Evolutionary conservation across 2,329 filamentous ascomycete species (phyloP), one percentile per base, ranked within the genome.

Genomic region (Trichoderma lentiforme): DNA sequence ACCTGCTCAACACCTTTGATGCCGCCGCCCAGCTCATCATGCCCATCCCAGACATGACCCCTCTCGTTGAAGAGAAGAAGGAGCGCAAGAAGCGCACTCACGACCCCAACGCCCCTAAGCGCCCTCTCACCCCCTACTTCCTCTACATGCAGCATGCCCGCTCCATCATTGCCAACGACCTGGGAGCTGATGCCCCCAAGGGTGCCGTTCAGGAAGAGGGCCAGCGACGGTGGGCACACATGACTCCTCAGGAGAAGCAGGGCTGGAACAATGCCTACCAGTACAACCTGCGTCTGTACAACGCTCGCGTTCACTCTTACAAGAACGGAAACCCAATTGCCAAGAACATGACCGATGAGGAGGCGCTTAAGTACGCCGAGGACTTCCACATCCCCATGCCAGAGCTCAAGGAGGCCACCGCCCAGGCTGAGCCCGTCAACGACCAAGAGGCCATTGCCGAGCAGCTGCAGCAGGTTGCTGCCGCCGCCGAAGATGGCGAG

Each of bases 81-180:
- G 94, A 96, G 87, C 91, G 93, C 82, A 95, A 96, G 88, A 95
- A 95, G 86, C 89, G 91, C 73, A 90, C 90, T 56, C 91, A 93
- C 79, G 95, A 98, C 81, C 95, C 95, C 76, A 97, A 97, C 81
- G 95, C 95, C 7, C 95, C 95, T 73, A 98, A 98, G 89, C 91
- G 95, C 65, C 95, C 95, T 9, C 83, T 98, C 79, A 98, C 95
- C 6, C 94, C 95, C 3, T 98, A 97, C 86, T 97, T 98, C 86
- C 86, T 98, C 73, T 98, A 94, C 85, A 94, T 97, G 87, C 92
- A 97, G 81, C 91, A 92, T 75, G 94, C 94, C 75, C 92, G 96
- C 64, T 88, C 91, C 66, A 91, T 93, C 80, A 96, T 98, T 76
- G 91, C 93, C 71, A 87, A 86, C 39, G 94, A 97, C 76, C 87